Base-by-base conservation (phyloP, 2,329 filamentous ascomycete genomes). In the Eutypella sp. region DNA sequence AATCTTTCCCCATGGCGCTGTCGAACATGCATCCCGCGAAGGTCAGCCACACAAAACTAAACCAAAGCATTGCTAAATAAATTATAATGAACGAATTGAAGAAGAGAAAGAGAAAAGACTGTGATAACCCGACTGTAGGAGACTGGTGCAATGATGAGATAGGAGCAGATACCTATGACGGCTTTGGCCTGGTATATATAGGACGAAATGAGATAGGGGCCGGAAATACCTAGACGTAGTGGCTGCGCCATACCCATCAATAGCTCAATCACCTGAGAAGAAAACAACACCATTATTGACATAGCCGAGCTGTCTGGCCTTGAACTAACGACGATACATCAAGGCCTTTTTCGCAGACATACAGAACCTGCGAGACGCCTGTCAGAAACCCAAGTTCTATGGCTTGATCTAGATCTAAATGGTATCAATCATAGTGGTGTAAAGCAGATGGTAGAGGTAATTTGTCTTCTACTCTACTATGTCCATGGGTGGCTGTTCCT, bases 1-100 rank as follows among this genome's bases (percentile, higher is more conserved):
- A 54, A 24, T 59, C 55, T 41, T 52, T 52, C 22, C 16, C 34
- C 9, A 38, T 9, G 34, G 22, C 18, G 22, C 34, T 16, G 18
- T 38, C 16, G 34, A 3, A 38, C 16, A 20, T 5, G 41, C 40
- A 23, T 29, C 40, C 11, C 41, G 42, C 29, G 22, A 41, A 16
- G 42, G 40, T 9, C 19, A 38, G 16, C 34, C 16, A 38, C 4
- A 7, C 18, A 5, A 38, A 6, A 11, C 22, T 38, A 8, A 19
- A 38, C 16, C 19, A 23, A 20, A 16, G 11, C 34, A 38, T 38
- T n/a, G n/a, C n/a, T n/a, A n/a, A n/a, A n/a, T n/a, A n/a, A n/a
- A n/a, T n/a, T n/a, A n/a, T n/a, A n/a, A n/a, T n/a, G n/a, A n/a
- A n/a, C n/a, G n/a, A n/a, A n/a, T n/a, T n/a, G n/a, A n/a, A n/a